Evolutionary conservation across 768 basidiomycete genomes (phyloP).

Genomic region (Boletus tylopilopsis): DNA sequence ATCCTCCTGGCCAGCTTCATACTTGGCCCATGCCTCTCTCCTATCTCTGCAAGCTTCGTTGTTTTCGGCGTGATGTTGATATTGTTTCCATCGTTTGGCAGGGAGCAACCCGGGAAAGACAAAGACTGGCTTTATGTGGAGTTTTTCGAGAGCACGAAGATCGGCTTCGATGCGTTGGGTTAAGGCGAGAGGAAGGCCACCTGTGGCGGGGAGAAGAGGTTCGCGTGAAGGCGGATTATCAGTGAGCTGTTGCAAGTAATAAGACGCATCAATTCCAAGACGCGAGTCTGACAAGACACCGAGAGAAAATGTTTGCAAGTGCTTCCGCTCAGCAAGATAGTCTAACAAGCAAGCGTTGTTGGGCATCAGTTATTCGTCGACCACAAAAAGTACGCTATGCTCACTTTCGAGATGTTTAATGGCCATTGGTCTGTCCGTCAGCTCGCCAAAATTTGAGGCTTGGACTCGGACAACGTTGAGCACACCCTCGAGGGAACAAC

Average conservation of each 20-base stretch:
- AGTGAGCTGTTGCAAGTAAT: slow-evolving; percentile 79
- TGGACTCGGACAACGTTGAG: slow-evolving; percentile 20
- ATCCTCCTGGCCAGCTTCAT: slow-evolving; percentile 90
- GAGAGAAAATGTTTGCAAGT: slow-evolving; percentile 78
- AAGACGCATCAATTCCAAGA: slow-evolving; percentile 93
- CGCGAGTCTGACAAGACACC: slow-evolving; percentile 84
- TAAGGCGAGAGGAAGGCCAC: slow-evolving; percentile 88
- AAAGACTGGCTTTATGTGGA: slow-evolving; percentile 97
- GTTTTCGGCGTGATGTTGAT: slow-evolving; percentile 50
- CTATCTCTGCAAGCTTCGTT: slow-evolving; percentile 71
- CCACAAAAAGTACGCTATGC: slow-evolving; percentile 17
- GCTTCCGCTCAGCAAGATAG: slow-evolving; percentile 85
- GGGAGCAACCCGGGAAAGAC: slow-evolving; percentile 90
- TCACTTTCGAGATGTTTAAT: slow-evolving; percentile 82
- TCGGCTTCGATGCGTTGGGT: slow-evolving; percentile 87
- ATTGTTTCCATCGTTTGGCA: slow-evolving; percentile 62
- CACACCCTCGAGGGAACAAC: slow-evolving; percentile 16
- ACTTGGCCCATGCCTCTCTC: slow-evolving; percentile 87
- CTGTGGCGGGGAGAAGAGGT: slow-evolving; percentile 90
- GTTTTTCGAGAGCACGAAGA: slow-evolving; percentile 83
- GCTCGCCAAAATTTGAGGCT: slow-evolving; percentile 3
- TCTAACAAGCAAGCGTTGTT: slow-evolving; percentile 37
- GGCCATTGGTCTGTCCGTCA: slow-evolving; percentile 50
- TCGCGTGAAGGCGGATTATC: slow-evolving; percentile 78
- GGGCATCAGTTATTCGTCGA: neutral